Evolutionary conservation across 768 basidiomycete genomes (phyloP).

Genomic region (Sporobolomyces roseus): DNA sequence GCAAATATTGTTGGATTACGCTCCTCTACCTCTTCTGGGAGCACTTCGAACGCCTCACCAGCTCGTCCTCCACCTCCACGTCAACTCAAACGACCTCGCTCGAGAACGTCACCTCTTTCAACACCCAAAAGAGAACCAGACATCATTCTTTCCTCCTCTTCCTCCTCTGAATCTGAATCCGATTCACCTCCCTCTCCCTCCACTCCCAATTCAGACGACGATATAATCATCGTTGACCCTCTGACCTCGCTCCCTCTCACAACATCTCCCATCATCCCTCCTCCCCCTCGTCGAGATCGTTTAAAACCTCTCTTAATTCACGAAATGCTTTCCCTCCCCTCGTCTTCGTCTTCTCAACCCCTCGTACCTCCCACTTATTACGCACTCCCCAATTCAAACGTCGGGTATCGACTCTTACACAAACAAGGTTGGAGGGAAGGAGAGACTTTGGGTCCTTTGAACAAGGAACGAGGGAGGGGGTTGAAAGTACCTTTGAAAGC

Average conservation of each 20-base stretch:
- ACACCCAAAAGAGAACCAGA: conserved; percentile 1
- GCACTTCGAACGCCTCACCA: not conserved
- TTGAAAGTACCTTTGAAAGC: conserved; percentile 32
- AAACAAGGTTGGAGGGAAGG: conserved; percentile 33
- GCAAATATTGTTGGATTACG: conserved; percentile 8
- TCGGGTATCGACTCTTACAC: conserved; percentile 18
- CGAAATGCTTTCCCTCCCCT: conserved; percentile 30
- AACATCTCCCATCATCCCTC: not conserved
- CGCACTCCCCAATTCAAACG: not conserved
- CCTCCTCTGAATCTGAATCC: conserved; percentile 11
- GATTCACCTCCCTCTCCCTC: no score
- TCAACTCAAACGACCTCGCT: not conserved
- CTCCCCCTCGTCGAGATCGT: not conserved
- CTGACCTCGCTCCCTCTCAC: not conserved
- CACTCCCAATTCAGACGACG: not conserved
- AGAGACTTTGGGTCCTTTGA: conserved; percentile 1
- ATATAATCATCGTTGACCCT: conserved; percentile 18
- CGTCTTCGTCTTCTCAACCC: not conserved
- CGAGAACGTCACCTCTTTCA: not conserved
- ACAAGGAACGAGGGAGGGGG: not conserved
- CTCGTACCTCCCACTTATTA: conserved; percentile 10
- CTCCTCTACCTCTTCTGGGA: not conserved
- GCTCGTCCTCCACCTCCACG: not conserved
- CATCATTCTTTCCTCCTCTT: conserved; percentile 31
- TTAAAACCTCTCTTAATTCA: conserved; percentile 17